Conservation (phyloP, 768 basidiomycete species). For the Lactifluus rugatus region DNA sequence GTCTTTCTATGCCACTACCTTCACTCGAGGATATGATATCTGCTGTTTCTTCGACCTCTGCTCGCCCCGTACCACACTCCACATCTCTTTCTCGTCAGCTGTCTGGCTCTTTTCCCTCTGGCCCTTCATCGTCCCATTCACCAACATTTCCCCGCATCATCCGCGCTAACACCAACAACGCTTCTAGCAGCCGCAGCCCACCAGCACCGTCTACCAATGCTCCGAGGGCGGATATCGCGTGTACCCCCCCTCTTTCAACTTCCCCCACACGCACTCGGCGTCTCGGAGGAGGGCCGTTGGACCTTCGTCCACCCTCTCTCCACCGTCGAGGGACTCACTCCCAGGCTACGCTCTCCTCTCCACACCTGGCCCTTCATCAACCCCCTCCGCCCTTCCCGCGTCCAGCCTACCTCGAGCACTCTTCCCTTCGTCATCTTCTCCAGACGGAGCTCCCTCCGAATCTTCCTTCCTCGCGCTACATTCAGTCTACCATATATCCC, state of each 20-base stretch:
- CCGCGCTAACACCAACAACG: constrained; percentile 41
- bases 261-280: constrained; percentile 42
- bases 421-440: constrained; percentile 59
- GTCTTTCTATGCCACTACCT: constrained; percentile 55
- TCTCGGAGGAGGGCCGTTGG: constrained; percentile 29
- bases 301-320: constrained; percentile 9
- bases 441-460: constrained; percentile 43
- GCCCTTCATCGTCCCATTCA: constrained; percentile 36
- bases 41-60: constrained; percentile 45
- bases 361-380: constrained; percentile 25
- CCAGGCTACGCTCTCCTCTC: constrained; percentile 22
- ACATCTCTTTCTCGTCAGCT: constrained; percentile 36
- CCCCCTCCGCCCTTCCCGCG: constrained; percentile 42
- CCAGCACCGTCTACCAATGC: constrained; percentile 16
- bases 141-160: constrained; percentile 60
- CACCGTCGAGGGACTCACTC: constrained; percentile 22
- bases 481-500: constrained; percentile 10
- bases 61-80: constrained; percentile 30
- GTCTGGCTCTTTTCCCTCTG: constrained; percentile 33
- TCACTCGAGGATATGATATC: constrained; percentile 51
- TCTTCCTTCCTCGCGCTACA: constrained; percentile 24
- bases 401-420: constrained; percentile 69
- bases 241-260: constrained; percentile 33
- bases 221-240: constrained; percentile 32
- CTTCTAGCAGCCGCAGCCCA: constrained; percentile 28